A percentile compares a stretch with the other conserved stretches of the same genome.
These are phyloP conservation scores for Gamsiella multidivaricata DNA, from an alignment of 192 early-diverging fungal species.

Conservation along the genomic window DNA sequence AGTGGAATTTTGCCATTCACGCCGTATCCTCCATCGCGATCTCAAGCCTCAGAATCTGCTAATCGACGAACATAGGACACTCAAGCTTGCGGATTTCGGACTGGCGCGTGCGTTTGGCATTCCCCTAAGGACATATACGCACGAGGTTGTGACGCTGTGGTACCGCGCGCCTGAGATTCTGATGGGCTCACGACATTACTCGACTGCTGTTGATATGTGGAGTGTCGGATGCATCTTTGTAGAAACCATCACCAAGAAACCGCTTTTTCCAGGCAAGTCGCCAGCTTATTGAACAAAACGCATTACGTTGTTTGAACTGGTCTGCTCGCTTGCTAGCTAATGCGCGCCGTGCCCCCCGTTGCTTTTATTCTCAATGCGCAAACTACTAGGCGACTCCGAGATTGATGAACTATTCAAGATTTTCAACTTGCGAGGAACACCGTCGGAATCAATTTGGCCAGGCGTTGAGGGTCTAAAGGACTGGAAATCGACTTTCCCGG, in stretches of 20 bases:
- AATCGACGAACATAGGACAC: constrained; percentile 87
- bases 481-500: constrained; percentile 62
- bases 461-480: constrained; percentile 60
- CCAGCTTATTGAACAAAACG: too few relatives aligned
- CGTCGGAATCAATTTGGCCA: constrained; percentile 73
- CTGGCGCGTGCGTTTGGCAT: constrained; percentile 94
- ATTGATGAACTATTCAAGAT: constrained; percentile 72
- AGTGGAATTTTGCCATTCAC: constrained; percentile 89
- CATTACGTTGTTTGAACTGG: background rate
- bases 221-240: constrained; percentile 97
- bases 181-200: constrained; percentile 90
- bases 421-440: constrained; percentile 74
- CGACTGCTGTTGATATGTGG: constrained; percentile 97
- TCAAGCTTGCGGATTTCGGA: constrained; percentile 98
- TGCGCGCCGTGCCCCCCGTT: too few relatives aligned
- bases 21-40: constrained; percentile 95
- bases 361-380: background rate
- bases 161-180: constrained; percentile 96
- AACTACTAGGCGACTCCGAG: constrained; percentile 62
- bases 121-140: constrained; percentile 94
- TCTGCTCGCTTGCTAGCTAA: too few relatives aligned
- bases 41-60: constrained; percentile 98
- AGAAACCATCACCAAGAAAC: constrained; percentile 83
- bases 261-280: constrained; percentile 88
- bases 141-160: constrained; percentile 98